Conservation (phyloP, 2,329 filamentous ascomycete species). For the Eutypa lata region DNA sequence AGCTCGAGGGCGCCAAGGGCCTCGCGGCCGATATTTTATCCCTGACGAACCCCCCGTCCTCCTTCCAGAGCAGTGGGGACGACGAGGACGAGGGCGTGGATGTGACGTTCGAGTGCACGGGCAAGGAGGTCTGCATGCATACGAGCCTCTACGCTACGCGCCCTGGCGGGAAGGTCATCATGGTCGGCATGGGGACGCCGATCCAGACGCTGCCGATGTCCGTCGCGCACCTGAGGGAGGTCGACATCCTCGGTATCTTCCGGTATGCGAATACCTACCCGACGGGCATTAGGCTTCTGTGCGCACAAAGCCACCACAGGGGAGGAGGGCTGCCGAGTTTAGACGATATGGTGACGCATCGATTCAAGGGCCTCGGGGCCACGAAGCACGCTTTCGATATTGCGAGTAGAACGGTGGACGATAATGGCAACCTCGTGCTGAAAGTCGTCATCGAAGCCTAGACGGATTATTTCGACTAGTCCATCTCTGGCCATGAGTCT, state of each 20-base stretch:
- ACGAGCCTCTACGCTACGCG: constrained; percentile 69
- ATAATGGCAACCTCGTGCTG: constrained; percentile 64
- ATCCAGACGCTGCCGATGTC: constrained; percentile 72
- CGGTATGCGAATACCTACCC: constrained; percentile 74
- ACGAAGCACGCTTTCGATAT: constrained; percentile 66
- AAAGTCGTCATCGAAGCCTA: constrained; percentile 66
- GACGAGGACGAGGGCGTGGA: constrained; percentile 66
- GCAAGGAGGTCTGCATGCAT: constrained; percentile 72
- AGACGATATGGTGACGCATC: constrained; percentile 71
- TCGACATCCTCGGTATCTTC: constrained; percentile 75
- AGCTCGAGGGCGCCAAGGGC: constrained; percentile 48
- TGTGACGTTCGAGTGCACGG: constrained; percentile 73
- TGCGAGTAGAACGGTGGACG: constrained; percentile 65
- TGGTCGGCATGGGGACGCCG: constrained; percentile 78
- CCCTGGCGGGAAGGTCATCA: constrained; percentile 68
- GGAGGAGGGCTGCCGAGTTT: constrained; percentile 55
- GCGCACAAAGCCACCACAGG: constrained; percentile 42
- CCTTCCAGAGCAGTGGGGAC: constrained; percentile 35
- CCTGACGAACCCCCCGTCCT: constrained; percentile 28
- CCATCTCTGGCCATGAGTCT: neutral
- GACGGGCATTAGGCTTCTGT: constrained; percentile 62
- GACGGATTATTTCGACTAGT: constrained; percentile 4
- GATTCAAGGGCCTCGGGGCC: constrained; percentile 61
- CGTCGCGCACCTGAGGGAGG: constrained; percentile 68
- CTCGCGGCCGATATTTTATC: constrained; percentile 49